Base-by-base conservation (phyloP, 805 yeast genomes). In the Nakazawaea ishiwadae region DNA sequence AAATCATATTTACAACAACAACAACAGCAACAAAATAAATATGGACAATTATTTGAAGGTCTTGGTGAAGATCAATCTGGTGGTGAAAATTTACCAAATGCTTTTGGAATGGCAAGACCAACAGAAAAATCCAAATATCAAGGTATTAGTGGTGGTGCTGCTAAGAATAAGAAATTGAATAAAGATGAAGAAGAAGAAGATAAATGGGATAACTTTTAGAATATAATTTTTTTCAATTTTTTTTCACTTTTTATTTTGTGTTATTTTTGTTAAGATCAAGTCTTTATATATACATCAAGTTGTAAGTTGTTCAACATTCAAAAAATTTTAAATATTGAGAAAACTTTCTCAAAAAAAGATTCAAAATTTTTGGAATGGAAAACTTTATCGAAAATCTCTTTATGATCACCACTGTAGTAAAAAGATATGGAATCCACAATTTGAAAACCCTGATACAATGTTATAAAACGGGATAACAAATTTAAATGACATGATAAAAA, bases 41-140 rank as follows among this genome's bases (percentile, higher is more conserved):
- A 73, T 50, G 71, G 75, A 24, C 64, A 66, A 48, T 59, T 82
- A 37, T 82, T 82, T 56, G 83, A 79, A 49, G 80, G 76, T 6
- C 49, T 79, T 17, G 75, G 66, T 15, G 62, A 60, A 9, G 70
- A 63, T 21, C 6, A 16, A 16, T 11, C 79, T 17, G 75, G 66
- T 15, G 62, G 59, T 5, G 69, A 65, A 35, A 53, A 56, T 30
- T 66, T 78, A 14, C 75, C 71, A 44, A 79, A 82, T 18, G 89
- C 91, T 3, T 82, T 82, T 64, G 93, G 93, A 3, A 51, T 74
- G 47, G 52, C 63, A 33, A 77, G 66, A 54, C 89, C 90, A 18
- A 62, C 63, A 47, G 71, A 75, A 51, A 74, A 70, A 60, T 74
- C 85, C n/a, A 69, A 70, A 29, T 42, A 27, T 20, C 40, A 44